Base-by-base conservation (phyloP, 176 grass and related monocot genomes). In the Chrysopogon serrulatus region DNA sequence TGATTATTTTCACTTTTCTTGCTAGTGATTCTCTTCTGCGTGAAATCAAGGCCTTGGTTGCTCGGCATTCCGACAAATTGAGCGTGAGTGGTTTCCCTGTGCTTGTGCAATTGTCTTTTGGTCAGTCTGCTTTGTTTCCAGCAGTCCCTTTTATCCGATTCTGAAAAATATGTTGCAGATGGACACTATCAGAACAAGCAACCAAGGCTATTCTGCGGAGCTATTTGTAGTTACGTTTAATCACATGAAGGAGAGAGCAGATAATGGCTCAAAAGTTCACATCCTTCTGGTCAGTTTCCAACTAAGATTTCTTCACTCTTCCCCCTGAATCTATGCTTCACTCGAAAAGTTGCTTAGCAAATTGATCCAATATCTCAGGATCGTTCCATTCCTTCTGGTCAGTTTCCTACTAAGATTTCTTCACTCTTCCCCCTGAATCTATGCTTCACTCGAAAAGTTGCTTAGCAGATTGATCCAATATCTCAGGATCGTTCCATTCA, bases 271-370 rank as follows among this genome's bases (percentile, higher is more conserved):
- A 0, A 96, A 94, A 67, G 84, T 94, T 54, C 82, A 90, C n/a
- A 79, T 98, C 71, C 93, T 98, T 87, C 81, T 98, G 91, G 96
- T 98, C 32, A 84, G 96, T 96, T 85, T 69, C 82, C 73, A 53
- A 66, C 48, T 18, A 8, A 57, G 59, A 31, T 34, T 12, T 65
- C 35, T 43, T 7, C 5, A 6, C 21, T 21, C 16, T 88, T 43
- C 73, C 16, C 9, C 30, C 32, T 1, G 32, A 32, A 3, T 57
- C 33, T 62, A 33, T 35, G 42, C 3, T 16, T 59, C 30, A 39
- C 36, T 44, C 16, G 35, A 54, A 51, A 37, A 69, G 24, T 60
- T 42, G 84, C 37, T 35, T 3, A 5, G 31, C 19, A 30, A 4
- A 31, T 42, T 41, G 13, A 57, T 31, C 43, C 14, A 62, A 16